Conservation (phyloP, 1,139 yeast genomes). For the Scheffersomyces lignicola region DNA sequence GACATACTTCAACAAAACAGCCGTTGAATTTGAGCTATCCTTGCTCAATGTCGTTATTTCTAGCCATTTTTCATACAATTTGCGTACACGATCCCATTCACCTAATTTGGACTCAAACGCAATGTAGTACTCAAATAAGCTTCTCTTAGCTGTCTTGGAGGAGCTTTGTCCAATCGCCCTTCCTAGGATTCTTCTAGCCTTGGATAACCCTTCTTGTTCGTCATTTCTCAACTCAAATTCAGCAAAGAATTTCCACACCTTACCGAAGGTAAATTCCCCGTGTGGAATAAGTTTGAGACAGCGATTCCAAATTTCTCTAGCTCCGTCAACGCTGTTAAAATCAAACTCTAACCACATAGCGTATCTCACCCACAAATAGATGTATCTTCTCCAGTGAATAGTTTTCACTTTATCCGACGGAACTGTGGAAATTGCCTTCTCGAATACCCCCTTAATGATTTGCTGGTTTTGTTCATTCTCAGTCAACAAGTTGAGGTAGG, state of each 20-base stretch:
- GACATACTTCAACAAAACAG: conserved; percentile 51
- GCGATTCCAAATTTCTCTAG: conserved; percentile 53
- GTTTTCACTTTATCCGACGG: conserved; percentile 36
- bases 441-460: conserved; percentile 32
- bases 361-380: conserved; percentile 69
- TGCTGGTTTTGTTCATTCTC: conserved; percentile 21
- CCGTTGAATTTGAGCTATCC: conserved; percentile 34
- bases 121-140: conserved; percentile 65
- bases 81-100: conserved; percentile 78
- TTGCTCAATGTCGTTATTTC: conserved; percentile 35
- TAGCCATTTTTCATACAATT: conserved; percentile 66
- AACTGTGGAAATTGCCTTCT: conserved; percentile 39
- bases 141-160: conserved; percentile 51
- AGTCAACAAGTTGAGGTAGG: conserved; percentile 52
- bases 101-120: conserved; percentile 55
- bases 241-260: conserved; percentile 71
- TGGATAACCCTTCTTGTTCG: conserved; percentile 29
- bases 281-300: conserved; percentile 57
- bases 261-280: conserved; percentile 61
- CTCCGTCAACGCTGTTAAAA: conserved; percentile 38
- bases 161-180: conserved; percentile 60
- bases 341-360: conserved; percentile 64
- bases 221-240: conserved; percentile 71
- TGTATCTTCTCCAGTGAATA: conserved; percentile 68
- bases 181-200: conserved; percentile 74